Percentiles rank a stretch among this genome's conserved stretches.
Evolutionary conservation across 208 protist species (phyloP).

Genomic region (Leishmania gerbilli): DNA sequence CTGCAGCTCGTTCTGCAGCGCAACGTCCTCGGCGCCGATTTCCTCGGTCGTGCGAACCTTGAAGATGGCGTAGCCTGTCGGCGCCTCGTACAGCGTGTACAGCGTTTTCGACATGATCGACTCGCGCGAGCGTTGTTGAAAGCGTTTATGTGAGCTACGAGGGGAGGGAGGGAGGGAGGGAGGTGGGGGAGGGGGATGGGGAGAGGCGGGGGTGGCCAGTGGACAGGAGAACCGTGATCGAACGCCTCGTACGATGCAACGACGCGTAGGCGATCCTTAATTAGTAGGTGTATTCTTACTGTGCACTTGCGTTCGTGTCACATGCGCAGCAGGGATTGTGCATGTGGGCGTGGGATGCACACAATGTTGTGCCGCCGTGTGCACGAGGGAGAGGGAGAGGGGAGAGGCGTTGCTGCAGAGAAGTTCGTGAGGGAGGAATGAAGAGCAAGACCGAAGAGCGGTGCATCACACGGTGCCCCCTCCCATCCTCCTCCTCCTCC

Average conservation of each 20-base stretch:
- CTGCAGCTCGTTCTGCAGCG: slow-evolving; percentile 93
- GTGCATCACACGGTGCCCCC: neutral
- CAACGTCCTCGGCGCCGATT: slow-evolving; percentile 89
- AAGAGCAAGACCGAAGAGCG: neutral
- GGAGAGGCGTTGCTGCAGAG: neutral
- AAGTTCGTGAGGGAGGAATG: neutral
- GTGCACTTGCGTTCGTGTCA: neutral
- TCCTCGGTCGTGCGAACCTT: slow-evolving; percentile 94
- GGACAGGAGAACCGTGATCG: neutral
- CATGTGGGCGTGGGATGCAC: neutral
- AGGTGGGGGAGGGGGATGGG: neutral
- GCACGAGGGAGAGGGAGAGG: neutral
- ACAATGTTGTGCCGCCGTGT: neutral
- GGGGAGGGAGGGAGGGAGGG: neutral
- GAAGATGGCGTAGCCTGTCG: slow-evolving; percentile 97
- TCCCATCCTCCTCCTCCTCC: neutral
- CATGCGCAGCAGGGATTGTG: neutral
- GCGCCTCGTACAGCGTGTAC: slow-evolving; percentile 96
- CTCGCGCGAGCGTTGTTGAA: neutral
- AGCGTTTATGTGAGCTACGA: neutral
- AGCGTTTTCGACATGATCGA: slow-evolving; percentile 85
- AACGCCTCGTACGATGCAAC: neutral
- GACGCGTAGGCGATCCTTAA: neutral
- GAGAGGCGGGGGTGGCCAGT: neutral
- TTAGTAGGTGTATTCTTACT: neutral